Evolutionary conservation across 179 eudicot genomes (phyloP), one percentile per base, ranked within the genome.

Genomic region (Nepenthes alata): DNA sequence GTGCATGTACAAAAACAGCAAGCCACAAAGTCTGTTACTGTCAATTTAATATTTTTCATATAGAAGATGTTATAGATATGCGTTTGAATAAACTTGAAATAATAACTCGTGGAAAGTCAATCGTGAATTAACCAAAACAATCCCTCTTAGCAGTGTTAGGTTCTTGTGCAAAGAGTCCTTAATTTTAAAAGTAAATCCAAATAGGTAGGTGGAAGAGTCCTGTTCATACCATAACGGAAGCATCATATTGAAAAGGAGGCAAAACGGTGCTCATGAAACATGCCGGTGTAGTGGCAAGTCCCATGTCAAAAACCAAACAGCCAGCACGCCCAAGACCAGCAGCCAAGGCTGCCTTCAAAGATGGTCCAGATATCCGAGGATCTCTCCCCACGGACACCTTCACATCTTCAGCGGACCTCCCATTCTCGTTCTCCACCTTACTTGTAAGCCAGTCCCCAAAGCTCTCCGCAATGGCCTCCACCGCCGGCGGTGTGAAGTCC

Each of bases 231-330:
- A 91, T 91, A 4, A 91, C 88, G 8, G 96, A 88, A 71, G 82
- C 96, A 80, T 91, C 75, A 49, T 80, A 91, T 2, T 39, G 49
- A 75, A 88, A 88, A 2, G 84, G 83, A 67, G 88, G 69, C 77
- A 88, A 73, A 70, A 91, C 25, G 25, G 25, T 25, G 25, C 95
- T 88, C 97, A 88, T 88, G 69, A 91, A 91, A 69, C 97, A 91
- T 56, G 97, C 96, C 2, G 97, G 97, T 1, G 97, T 88, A 53
- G 97, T 91, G 8, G 97, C 96, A 54, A 91, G 81, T 3, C 96
- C 97, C 95, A 88, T 84, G n/a, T 88, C 96, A 57, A 75, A 82
- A 60, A 54, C 71, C 58, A 67, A 41, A 57, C 96, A 88, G 14
- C 91, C 91, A 12, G 83, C 96, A 48, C 83, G 63, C 13, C 72